Base-by-base conservation (phyloP, 306 rosid species). In the Benincasa hispida region DNA sequence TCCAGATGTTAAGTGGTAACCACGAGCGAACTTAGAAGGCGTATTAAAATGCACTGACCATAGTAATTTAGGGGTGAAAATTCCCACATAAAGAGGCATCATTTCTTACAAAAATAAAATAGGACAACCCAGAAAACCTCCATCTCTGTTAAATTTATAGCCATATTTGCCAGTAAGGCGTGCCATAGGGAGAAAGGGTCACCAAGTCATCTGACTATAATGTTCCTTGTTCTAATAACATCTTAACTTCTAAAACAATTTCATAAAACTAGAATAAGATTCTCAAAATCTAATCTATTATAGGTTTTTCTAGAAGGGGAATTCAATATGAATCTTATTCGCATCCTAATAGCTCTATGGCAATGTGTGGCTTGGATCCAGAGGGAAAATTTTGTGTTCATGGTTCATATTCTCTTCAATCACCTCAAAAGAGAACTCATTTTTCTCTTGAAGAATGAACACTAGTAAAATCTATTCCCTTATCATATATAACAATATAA, bases 361-460 rank as follows among this genome's bases (percentile, higher is more conserved):
- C 97, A 76, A 86, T 84, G 85, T 91, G 87, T 78, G 98, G 96
- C 55, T 76, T 66, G 63, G 83, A 87, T 84, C 63, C 81, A 5
- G 81, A 89, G 82, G 89, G 80, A 76, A n/a, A 90, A 92, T n/a
- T n/a, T 55, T 86, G 98, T 78, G 91, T 92, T 66, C 98, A 90
- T 75, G 98, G 96, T 65, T 90, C 96, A 12, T 94, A 92, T 82
- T 91, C 97, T 82, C 69, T n/a, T 81, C 79, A 77, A 67, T 93
- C 98, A 57, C 92, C 93, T 10, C 86, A 79, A 82, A 88, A 81
- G 97, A 93, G 84, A 88, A 87, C 78, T 21, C 82, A 34, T n/a
- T n/a, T n/a, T n/a, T n/a, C n/a, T n/a, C n/a, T n/a, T n/a, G n/a
- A n/a, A n/a, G n/a, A n/a, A n/a, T n/a, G 81, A 69, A 81, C n/a